phyloP scores from a whole-genome alignment of 768 basidiomycete genomes.

The Mrakia hoshinonis region DNA sequence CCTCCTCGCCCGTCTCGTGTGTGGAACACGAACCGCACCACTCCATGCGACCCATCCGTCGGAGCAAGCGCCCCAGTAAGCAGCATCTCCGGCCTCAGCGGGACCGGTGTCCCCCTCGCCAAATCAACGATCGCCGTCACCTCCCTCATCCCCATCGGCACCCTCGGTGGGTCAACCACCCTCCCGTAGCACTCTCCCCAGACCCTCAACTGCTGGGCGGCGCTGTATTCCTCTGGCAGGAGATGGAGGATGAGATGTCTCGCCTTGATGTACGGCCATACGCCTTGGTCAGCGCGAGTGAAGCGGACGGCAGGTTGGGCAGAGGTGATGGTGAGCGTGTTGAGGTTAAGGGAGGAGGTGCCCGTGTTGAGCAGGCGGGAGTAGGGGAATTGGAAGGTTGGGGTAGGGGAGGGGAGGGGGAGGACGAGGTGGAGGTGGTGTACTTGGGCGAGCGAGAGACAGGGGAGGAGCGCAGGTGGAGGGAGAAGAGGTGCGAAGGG shows the following conservation, averaged over 20 bases:
- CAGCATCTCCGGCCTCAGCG: background rate
- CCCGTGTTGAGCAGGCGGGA: background rate
- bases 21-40: background rate
- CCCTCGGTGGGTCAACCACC: background rate
- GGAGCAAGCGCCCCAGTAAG: background rate
- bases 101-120: background rate
- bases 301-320: background rate
- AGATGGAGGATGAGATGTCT: background rate
- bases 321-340: background rate
- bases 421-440: background rate
- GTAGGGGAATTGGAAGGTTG: background rate
- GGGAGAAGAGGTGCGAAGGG: background rate
- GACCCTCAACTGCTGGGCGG: too few species aligned
- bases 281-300: background rate
- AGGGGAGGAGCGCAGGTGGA: background rate
- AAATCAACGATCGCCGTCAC: background rate
- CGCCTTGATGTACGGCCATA: background rate
- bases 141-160: background rate
- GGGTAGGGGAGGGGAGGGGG: background rate
- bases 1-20: background rate
- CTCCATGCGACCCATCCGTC: background rate
- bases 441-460: background rate
- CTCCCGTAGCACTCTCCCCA: too few species aligned
- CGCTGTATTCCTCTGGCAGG: background rate
- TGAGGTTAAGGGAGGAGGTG: constrained; percentile 1